Base-by-base conservation (phyloP, 257 asterid species). In the Paraleonurus japonicus region DNA sequence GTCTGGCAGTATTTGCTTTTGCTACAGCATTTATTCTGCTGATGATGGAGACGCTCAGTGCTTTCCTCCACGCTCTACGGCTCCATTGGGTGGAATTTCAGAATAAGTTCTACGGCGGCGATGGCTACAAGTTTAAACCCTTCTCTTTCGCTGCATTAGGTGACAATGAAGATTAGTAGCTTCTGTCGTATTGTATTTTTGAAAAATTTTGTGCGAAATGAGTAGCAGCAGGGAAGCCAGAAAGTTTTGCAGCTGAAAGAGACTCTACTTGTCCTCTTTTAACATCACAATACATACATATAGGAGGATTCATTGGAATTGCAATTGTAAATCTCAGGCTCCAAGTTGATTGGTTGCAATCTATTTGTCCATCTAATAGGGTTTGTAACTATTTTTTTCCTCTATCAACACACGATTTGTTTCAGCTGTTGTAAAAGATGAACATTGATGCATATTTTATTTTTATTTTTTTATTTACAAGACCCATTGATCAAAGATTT, bases 61-160 rank as follows among this genome's bases (percentile, higher is more conserved):
- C 98, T 65, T 90, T 92, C 82, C 96, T 92, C 74, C 98, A 92
- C 16, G 95, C 97, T 17, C 73, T 92, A 76, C 97, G 96, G 75
- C 96, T 92, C 67, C 98, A 92, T 67, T 90, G 98, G 98, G 98
- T 92, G 47, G 98, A 92, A 75, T 92, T 88, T 74, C 98, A 92
- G 67, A 84, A 75, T 82, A 92, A 92, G 80, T 92, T 90, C 84
- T 92, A 90, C 75, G 81, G 79, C 0, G 98, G 97, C 16, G 97
- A 90, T 55, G 98, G 98, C 79, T 92, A 88, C 71, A 92, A 92
- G 71, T 92, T 92, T 78, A 81, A 55, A 66, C 98, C 98, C 23
- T 88, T 92, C 55, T 85, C 96, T 28, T 92, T 92, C 61, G 89
- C 92, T 60, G 77, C 85, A 17, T 79, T 90, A 76, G 78, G 81